Evolutionary conservation across 2,329 filamentous ascomycete species (phyloP), one percentile per base, ranked within the genome.

Genomic region (Talaromyces funiculosus): DNA sequence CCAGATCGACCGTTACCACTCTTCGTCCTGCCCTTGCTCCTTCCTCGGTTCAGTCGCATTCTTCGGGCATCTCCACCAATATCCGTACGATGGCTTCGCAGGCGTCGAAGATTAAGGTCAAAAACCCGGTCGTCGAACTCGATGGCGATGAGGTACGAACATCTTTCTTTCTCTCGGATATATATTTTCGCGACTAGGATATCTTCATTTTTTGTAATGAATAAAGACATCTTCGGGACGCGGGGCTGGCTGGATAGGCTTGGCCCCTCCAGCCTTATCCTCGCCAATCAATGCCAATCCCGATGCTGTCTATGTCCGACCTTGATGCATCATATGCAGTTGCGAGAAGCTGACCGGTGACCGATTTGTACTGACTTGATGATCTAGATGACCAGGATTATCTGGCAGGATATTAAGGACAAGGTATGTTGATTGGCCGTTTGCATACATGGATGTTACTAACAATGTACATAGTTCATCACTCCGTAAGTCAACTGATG

Each of bases 331-430:
- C 45, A 59, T 42, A 35, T 57, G 24, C 20, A 7, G 45, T 59
- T 63, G 40, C 40, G 40, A 43, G 22, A n/a, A 62, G 62, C 66
- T 70, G 64, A 71, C 61, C 38, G 62, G 45, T 51, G 53, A 10
- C 54, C 64, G 45, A 57, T 62, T 38, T 31, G 37, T 51, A 26
- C 38, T 45, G n/a, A 51, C 37, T 45, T 26, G n/a, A n/a, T 22
- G 45, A 18, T 9, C 16, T 73, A 92, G 87, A 97, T 97, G 94
- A 99, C 94, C 70, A 85, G 94, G 72, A 92, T 99, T 77, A 99
- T 99, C 82, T 99, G 94, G 94, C 83, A 97, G 82, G 87, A 90
- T 78, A 99, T 99, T 85, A 97, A 97, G 85, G 90, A 97, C 81
- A 96, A 95, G 73, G 82, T 84, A 73, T 66, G 73, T 24, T 53